phyloP scores from a whole-genome alignment of 805 yeast genomes.

The Starmerella vitae region DNA sequence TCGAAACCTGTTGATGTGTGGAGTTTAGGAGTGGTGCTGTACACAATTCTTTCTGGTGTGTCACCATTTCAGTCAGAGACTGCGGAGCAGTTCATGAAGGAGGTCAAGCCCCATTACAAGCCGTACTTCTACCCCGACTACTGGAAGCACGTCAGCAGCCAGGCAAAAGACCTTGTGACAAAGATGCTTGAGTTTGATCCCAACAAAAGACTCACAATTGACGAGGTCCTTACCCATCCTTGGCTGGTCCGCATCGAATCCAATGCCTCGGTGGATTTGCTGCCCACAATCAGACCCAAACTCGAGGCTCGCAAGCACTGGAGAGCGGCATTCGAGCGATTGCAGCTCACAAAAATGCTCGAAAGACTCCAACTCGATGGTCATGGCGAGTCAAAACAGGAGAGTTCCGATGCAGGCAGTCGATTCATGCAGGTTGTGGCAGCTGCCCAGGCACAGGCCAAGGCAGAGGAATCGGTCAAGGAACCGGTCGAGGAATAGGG shows the following conservation, averaged over 20 bases:
- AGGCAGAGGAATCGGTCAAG: slow-evolving; percentile 10
- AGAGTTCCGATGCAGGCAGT: background rate
- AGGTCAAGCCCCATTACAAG: slow-evolving; percentile 57
- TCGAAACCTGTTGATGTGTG: slow-evolving; percentile 94
- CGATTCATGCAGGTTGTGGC: slow-evolving; percentile 17
- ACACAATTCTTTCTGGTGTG: slow-evolving; percentile 80
- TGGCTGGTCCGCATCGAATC: slow-evolving; percentile 48
- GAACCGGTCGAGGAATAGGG: too few relatives aligned
- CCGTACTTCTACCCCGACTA: slow-evolving; percentile 78
- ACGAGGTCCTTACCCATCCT: slow-evolving; percentile 64
- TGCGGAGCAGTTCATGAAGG: slow-evolving; percentile 65
- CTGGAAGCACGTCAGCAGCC: slow-evolving; percentile 69
- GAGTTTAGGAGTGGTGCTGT: slow-evolving; percentile 88
- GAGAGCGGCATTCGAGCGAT: slow-evolving; percentile 73
- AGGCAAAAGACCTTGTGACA: slow-evolving; percentile 68
- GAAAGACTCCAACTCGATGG: slow-evolving; percentile 46
- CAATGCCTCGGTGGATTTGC: slow-evolving; percentile 46
- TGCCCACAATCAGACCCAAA: slow-evolving; percentile 66
- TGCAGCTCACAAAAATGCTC: slow-evolving; percentile 67
- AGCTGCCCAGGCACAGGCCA: slow-evolving; percentile 16
- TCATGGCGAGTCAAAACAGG: slow-evolving; percentile 33
- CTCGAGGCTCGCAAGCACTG: slow-evolving; percentile 76
- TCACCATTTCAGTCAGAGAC: slow-evolving; percentile 83
- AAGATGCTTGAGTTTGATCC: slow-evolving; percentile 65
- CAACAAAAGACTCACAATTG: slow-evolving; percentile 61